Evolutionary conservation across 108 stramenopile species (phyloP).

Genomic region (Nitzschia inconspicua): DNA sequence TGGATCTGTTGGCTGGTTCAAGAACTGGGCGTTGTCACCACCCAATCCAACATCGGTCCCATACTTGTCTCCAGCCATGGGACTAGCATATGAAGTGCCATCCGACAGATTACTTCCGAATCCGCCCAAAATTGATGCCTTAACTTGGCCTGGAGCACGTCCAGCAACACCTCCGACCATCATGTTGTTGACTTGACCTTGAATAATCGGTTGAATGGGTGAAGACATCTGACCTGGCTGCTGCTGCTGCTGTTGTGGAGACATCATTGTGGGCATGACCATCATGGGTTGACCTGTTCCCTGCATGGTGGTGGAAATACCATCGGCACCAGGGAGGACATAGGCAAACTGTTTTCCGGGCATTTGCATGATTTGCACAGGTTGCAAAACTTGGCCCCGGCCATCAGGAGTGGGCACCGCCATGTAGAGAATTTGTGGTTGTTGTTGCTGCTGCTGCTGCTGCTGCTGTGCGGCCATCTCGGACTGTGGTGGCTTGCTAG

Average conservation of each 20-base stretch:
- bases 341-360: slow-evolving; percentile 45
- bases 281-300: slow-evolving; percentile 8
- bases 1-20: slow-evolving; percentile 24
- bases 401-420: slow-evolving; percentile 87
- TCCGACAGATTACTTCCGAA: slow-evolving; percentile 5
- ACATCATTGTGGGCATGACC: slow-evolving; percentile 24
- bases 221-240: neutral
- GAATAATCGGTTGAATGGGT: neutral
- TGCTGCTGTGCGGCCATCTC: slow-evolving; percentile 9
- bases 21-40: slow-evolving; percentile 13
- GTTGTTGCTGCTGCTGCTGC: slow-evolving; percentile 41
- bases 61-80: slow-evolving; percentile 13
- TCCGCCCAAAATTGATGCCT: neutral
- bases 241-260: neutral
- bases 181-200: slow-evolving; percentile 1
- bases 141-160: neutral
- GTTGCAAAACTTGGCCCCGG: slow-evolving; percentile 79
- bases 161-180: slow-evolving; percentile 8
- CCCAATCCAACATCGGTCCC: neutral
- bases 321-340: slow-evolving; percentile 38
- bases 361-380: slow-evolving; percentile 59
- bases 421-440: slow-evolving; percentile 84
- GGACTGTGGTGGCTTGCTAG: slow-evolving; percentile 7
- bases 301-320: slow-evolving; percentile 21
- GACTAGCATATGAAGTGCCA: neutral